Base-by-base conservation (phyloP, 805 yeast genomes). In the Spathaspora girioi region DNA sequence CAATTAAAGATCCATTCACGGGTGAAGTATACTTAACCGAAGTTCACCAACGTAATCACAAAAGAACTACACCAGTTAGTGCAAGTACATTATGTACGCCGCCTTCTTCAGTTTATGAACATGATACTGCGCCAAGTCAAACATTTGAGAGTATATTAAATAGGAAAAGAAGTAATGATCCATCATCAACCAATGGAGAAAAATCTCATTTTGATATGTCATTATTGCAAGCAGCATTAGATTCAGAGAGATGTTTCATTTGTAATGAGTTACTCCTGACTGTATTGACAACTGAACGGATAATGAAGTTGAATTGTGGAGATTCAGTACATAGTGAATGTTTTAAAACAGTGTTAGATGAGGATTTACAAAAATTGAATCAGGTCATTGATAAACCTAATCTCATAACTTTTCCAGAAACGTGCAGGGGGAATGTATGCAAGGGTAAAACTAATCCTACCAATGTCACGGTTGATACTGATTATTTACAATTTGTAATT, bases 251-350 rank as follows among this genome's bases (percentile, higher is more conserved):
- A 14, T 83, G 82, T 53, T 75, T 75, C 49, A 69, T 84, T 14
- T 84, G 90, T 60, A 76, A 76, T 6, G 83, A 83, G 47, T 69
- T 74, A 2, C 62, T 83, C 4, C 70, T 72, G 15, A 71, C 75
- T 27, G 78, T 76, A 46, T 66, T 78, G 26, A 64, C 64, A 17
- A 69, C 75, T 10, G 84, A 77, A 56, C 71, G 68, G 44, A 63
- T 81, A 1, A 64, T 83, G 12, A 76, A 75, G 50, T 66, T 84
- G 31, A 63, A 63, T 40, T 84, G 90, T 65, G 79, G 76, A 1
- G 87, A 84, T 60, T 63, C 69, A 43, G 69, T 76, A 40, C 90
- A 84, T 60, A 84, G 81, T 48, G 81, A 82, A 50, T 84, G 90
- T 60, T 69, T 83, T 14, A 52, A 66, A 2, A 61, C 81, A 2